phyloP scores from a whole-genome alignment of 2,329 filamentous ascomycete genomes.

The Claviceps fusiformis region DNA sequence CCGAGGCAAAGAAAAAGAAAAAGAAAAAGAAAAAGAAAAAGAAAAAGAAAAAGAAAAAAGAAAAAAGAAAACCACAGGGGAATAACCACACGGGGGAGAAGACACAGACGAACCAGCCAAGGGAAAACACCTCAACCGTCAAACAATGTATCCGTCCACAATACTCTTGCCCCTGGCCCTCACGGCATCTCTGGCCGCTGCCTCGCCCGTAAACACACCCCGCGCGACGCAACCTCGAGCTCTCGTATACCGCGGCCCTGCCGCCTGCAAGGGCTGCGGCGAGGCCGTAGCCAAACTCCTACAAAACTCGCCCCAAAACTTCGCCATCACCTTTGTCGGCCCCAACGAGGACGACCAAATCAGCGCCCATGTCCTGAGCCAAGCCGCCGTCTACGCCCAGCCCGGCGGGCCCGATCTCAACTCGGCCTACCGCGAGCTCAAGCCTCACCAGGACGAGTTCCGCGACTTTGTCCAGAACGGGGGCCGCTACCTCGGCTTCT shows the following conservation, averaged over 20 bases:
- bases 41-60: no score
- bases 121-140: not conserved
- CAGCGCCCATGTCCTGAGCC: slow-evolving; percentile 5
- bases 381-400: slow-evolving; percentile 9
- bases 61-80: no score
- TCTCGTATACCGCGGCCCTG: slow-evolving; percentile 11
- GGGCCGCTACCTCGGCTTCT: slow-evolving; percentile 15
- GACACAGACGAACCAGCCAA: no score
- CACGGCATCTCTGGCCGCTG: not conserved
- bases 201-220: not conserved
- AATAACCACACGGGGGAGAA: no score
- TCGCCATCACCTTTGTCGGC: slow-evolving; percentile 10
- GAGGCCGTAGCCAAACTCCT: slow-evolving; percentile 10
- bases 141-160: not conserved
- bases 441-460: slow-evolving; percentile 6
- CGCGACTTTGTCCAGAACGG: slow-evolving; percentile 11
- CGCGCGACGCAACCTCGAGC: slow-evolving; percentile 1
- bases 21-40: no score
- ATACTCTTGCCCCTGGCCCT: not conserved
- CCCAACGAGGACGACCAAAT: slow-evolving; percentile 9
- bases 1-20: no score
- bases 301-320: slow-evolving; percentile 9
- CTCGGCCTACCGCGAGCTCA: slow-evolving; percentile 8
- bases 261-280: slow-evolving; percentile 9
- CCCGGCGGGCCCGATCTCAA: slow-evolving; percentile 12